These are phyloP conservation scores for Capsicum rhomboideum DNA, from an alignment of 257 asterid species.

Conservation along the genomic window DNA sequence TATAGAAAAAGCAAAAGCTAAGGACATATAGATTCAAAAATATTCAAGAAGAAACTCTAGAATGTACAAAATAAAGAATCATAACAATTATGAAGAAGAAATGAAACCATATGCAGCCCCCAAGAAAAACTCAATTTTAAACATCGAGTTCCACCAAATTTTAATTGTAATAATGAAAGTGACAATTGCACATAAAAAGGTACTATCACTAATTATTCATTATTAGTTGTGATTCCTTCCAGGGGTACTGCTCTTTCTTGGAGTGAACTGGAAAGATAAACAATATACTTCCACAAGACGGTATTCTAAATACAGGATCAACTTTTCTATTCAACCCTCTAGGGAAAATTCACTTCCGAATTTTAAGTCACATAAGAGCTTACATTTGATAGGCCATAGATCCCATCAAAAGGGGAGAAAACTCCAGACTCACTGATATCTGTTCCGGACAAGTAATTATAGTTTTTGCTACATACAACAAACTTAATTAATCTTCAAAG, in stretches of 20 bases:
- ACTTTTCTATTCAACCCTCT: background rate
- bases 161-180: too few species aligned
- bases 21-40: too few species aligned
- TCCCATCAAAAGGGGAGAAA: background rate
- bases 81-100: too few species aligned
- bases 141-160: too few species aligned
- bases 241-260: background rate
- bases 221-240: background rate
- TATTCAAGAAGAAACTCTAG: too few species aligned
- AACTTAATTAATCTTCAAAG: background rate
- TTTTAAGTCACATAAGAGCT: background rate
- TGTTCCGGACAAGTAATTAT: background rate
- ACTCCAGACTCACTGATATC: background rate
- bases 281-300: background rate
- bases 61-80: too few species aligned
- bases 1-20: too few species aligned
- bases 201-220: too few species aligned
- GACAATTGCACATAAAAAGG: too few species aligned
- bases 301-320: background rate
- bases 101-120: too few species aligned
- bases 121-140: too few species aligned
- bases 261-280: background rate
- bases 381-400: background rate
- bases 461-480: background rate
- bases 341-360: background rate